These are phyloP conservation scores for Xylariaceae sp. DNA, from an alignment of 2,329 filamentous ascomycete genomes.

Conservation along the genomic window DNA sequence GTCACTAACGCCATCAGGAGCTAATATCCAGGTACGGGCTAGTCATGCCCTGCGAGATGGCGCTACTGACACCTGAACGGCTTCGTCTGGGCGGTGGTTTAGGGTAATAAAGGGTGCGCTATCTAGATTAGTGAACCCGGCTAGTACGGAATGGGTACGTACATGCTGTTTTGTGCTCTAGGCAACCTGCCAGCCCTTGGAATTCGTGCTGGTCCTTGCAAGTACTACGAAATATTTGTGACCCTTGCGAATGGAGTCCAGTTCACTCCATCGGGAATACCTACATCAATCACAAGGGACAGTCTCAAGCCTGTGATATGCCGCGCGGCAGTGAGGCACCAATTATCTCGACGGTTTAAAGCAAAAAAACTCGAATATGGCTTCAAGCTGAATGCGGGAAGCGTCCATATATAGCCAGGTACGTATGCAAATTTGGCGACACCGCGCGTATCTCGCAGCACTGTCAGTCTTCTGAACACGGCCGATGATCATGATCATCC, in stretches of 20 bases:
- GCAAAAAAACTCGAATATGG: not conserved
- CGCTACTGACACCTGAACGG: not conserved
- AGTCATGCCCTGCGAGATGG: not conserved
- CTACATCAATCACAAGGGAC: not conserved
- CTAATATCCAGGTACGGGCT: not conserved
- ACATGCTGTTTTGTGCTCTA: not conserved
- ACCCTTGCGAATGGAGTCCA: too few relatives aligned
- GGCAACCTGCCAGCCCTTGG: not conserved
- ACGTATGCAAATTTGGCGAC: not conserved
- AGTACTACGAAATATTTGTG: too few relatives aligned
- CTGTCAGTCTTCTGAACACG: too few relatives aligned
- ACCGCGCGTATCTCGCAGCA: too few relatives aligned
- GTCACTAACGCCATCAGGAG: not conserved
- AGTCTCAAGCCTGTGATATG: slow-evolving; percentile 1
- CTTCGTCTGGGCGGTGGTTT: not conserved
- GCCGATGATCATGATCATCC: not conserved
- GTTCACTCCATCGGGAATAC: not conserved
- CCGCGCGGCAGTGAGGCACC: slow-evolving; percentile 6
- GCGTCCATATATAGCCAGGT: too few relatives aligned
- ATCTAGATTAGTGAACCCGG: not conserved
- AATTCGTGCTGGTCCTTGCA: too few relatives aligned
- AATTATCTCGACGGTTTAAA: not conserved
- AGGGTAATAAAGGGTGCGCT: not conserved
- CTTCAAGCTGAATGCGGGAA: too few relatives aligned
- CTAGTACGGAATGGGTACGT: not conserved